Base-by-base conservation (phyloP, 140 eudicot genomes). In the Cichorium intybus region DNA sequence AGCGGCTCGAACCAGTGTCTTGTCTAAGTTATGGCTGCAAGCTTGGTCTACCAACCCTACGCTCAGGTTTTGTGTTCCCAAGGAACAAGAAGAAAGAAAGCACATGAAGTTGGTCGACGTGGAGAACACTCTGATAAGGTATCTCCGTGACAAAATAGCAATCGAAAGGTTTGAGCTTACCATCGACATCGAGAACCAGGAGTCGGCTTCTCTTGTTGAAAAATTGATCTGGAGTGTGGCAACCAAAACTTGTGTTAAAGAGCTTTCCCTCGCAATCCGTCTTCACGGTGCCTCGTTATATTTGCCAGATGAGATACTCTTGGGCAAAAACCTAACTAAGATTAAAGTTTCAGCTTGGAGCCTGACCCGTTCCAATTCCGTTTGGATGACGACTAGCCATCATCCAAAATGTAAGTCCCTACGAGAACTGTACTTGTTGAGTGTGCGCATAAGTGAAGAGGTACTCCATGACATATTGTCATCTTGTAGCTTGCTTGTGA, bases 401-500 rank as follows among this genome's bases (percentile, higher is more conserved):
- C 2, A 24, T 35, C 9, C 11, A 6, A 60, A 39, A 22, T 35
- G 29, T 61, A 31, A 22, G 12, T 61, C 28, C 11, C 45, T 63
- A 6, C 66, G 33, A 60, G 21, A 18, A 12, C 52, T 39, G 7
- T 17, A 20, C 18, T 11, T 60, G 11, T 0, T 0, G 0, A 1
- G 4, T 20, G 20, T 22, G 33, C 22, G 37, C 11, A 14, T 60
- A 39, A n/a, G 45, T 16, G 46, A 45, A n/a, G 17, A 63, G 43
- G 45, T 48, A 7, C 20, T 63, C 16, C 4, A 45, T 27, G 26
- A 63, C 10, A 7, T 63, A 35, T 12, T 48, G 10, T 24, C 69
- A 26, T 46, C 45, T 24, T 63, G 41, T 27, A 46, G 5, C 11
- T 16, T 63, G 20, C 69, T 63, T 47, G 57, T 46, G 57, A 17